A percentile compares a stretch with the other conserved stretches of the same genome.
These are phyloP conservation scores for Boletellus sp. DNA, from an alignment of 768 basidiomycete genomes.

Conservation along the genomic window DNA sequence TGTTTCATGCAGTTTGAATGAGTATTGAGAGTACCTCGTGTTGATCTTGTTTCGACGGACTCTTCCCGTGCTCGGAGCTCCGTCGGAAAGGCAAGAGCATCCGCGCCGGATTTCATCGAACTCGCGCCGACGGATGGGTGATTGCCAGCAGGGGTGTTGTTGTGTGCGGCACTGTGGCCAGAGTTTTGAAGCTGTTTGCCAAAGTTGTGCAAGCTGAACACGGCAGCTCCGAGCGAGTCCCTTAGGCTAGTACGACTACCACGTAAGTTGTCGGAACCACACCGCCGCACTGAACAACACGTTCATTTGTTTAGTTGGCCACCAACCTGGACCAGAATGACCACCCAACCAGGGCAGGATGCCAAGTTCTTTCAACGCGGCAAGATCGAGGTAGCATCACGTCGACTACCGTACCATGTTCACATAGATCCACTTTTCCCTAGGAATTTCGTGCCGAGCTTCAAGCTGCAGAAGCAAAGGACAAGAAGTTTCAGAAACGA, in stretches of 20 bases:
- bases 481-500: constrained; percentile 92
- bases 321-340: constrained; percentile 29
- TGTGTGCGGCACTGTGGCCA: neutral
- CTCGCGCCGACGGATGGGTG: neutral
- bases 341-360: constrained; percentile 68
- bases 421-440: constrained; percentile 13
- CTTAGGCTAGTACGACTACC: neutral
- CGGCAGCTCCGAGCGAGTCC: neutral
- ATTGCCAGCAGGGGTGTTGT: too few relatives aligned
- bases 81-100: neutral
- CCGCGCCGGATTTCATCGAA: neutral
- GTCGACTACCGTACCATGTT: constrained; percentile 4
- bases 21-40: too few relatives aligned
- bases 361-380: constrained; percentile 90
- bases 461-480: constrained; percentile 87
- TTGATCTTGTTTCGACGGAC: neutral
- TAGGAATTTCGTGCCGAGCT: constrained; percentile 91
- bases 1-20: neutral
- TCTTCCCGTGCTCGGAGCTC: neutral
- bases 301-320: neutral
- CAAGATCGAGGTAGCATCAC: constrained; percentile 74
- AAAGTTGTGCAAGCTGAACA: neutral
- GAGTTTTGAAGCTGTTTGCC: too few relatives aligned
- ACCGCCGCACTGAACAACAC: neutral
- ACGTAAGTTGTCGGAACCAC: neutral